Evolutionary conservation across 768 basidiomycete species (phyloP), one percentile per base, ranked within the genome.

Genomic region (Tremella mesenterica): DNA sequence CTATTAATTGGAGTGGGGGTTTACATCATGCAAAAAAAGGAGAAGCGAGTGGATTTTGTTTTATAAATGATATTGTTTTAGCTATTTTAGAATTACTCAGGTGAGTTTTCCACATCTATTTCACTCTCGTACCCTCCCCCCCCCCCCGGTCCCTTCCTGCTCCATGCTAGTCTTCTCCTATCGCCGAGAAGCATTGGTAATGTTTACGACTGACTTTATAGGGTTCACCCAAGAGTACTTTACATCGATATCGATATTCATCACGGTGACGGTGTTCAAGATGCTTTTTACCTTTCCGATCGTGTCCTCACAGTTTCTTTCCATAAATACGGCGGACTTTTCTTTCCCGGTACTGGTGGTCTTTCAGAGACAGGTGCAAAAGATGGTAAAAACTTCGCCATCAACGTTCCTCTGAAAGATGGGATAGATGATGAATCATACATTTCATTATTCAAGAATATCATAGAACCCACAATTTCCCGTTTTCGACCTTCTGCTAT

Each of bases 201-300:
- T 9, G 21, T 1, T 21, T 38, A 13, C 25, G 18, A 43, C 41
- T 58, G 50, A 56, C 48, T 1, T 16, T 14, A 9, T 56, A 96
- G 93, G 69, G 84, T 86, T 67, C 87, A 91, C 61, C 85, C 93
- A 6, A 83, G 93, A 16, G 93, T 99, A 3, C 78, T 99, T 7
- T 99, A 99, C 71, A 90, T 99, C 63, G 93, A 99, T 75, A 99
- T 99, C 59, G 93, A 99, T 69, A 96, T 97, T 52, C 93, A 99
- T 72, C 93, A 99, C 63, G 93, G 93, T 7, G 93, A 99, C 65
- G 93, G 93, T 21, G 95, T 99, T 2, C 90, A 99, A 69, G 85
- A 93, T 56, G 95, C 93, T 0, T 97, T 99, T 74, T 99, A 93
- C 74, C 85, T 93, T 62, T 86, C 89, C 33, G 91, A 99, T 65